Percentiles rank a stretch among this genome's conserved stretches.
These are phyloP conservation scores for Meira miltonrushii DNA, from an alignment of 1,284 basidiomycete species.

Conservation along the genomic window DNA sequence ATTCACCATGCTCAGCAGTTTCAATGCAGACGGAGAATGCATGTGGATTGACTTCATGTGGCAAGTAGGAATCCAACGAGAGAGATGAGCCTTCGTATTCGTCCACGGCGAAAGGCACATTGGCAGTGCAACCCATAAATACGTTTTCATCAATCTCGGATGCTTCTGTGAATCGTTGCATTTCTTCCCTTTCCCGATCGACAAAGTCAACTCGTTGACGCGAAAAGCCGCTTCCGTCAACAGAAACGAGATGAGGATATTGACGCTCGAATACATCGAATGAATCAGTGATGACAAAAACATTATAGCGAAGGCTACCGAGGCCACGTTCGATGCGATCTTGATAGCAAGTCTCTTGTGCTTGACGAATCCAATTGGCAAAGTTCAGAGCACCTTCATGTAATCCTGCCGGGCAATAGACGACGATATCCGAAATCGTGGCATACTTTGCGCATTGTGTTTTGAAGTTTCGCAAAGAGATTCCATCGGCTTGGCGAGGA, in stretches of 20 bases:
- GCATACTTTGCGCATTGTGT: conserved; percentile 67
- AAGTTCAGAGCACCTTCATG: conserved; percentile 33
- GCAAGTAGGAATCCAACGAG: conserved; percentile 14
- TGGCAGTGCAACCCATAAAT: conserved; percentile 52
- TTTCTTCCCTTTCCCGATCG: conserved; percentile 73
- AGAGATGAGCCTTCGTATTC: conserved; percentile 17
- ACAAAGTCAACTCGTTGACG: conserved; percentile 57
- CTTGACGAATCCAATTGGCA: conserved; percentile 40
- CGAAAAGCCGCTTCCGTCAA: conserved; percentile 56
- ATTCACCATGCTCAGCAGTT: conserved; percentile 70
- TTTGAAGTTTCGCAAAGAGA: conserved; percentile 46
- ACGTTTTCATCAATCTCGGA: conserved; percentile 67
- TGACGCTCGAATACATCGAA: conserved; percentile 58
- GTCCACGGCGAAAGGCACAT: conserved; percentile 25
- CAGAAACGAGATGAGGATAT: conserved; percentile 58
- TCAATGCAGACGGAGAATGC: conserved; percentile 80
- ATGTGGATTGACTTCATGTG: conserved; percentile 60
- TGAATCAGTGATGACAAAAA: conserved; percentile 72
- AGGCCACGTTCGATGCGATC: conserved; percentile 59
- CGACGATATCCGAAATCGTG: conserved; percentile 77
- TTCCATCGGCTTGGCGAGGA: conserved; percentile 32
- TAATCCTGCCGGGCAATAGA: conserved; percentile 61
- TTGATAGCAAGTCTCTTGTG: conserved; percentile 34
- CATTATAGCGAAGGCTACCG: conserved; percentile 69
- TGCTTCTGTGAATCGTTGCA: conserved; percentile 77